A percentile compares a stretch with the other conserved stretches of the same genome.
Conservation (phyloP, 352 stramenopile genomes). For the Pythium pyrilobum region DNA sequence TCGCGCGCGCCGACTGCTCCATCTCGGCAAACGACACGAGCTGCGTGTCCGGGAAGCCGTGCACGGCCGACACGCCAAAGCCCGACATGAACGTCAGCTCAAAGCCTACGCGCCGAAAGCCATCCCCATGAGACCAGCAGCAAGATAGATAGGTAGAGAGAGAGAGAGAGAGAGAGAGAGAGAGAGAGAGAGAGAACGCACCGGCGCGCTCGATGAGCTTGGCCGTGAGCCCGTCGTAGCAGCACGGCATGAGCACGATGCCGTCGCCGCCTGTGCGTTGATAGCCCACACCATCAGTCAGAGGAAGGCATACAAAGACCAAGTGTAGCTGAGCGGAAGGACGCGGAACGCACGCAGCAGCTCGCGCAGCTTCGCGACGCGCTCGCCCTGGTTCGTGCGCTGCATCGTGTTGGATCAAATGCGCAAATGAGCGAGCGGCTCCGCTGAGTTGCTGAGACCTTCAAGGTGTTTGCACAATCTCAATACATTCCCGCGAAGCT, state of each 20-base stretch:
- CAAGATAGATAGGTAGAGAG: too few species aligned
- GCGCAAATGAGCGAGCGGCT: not conserved
- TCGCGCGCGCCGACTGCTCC: conserved; percentile 28
- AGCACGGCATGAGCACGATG: conserved; percentile 85
- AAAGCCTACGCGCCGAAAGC: conserved; percentile 47
- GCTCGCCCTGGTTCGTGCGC: conserved; percentile 36
- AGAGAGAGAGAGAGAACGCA: not conserved
- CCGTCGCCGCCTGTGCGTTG: conserved; percentile 31
- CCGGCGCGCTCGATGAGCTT: conserved; percentile 81
- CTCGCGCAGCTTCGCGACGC: conserved; percentile 39
- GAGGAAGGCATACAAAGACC: not conserved
- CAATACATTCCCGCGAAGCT: conserved; percentile 2
- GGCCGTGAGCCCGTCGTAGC: conserved; percentile 89
- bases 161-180: too few species aligned
- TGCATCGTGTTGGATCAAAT: conserved; percentile 8
- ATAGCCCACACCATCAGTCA: not conserved
- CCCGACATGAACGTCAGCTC: conserved; percentile 92
- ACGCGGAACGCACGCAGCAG: conserved; percentile 28
- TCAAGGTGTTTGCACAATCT: conserved; percentile 12
- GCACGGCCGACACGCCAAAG: conserved; percentile 86
- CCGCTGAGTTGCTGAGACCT: not conserved
- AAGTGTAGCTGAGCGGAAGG: not conserved
- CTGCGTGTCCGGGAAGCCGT: conserved; percentile 88
- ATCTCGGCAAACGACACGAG: conserved; percentile 68
- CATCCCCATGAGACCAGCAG: not conserved